Evolutionary conservation across 331 rosid genomes (phyloP), one percentile per base, ranked within the genome.

Genomic region (Phaseolus coccineus): DNA sequence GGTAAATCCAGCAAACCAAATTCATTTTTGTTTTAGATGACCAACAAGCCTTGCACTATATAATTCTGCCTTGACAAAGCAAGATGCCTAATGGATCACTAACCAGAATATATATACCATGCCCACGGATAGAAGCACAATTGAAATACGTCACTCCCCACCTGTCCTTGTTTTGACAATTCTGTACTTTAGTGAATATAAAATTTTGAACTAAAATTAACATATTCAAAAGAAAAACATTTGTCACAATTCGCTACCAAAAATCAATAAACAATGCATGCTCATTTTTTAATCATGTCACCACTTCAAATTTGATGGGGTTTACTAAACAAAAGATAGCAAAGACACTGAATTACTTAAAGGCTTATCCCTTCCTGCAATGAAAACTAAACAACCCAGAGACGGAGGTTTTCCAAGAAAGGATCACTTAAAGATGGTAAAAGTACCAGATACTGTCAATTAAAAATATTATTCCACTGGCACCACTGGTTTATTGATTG

Each of bases 401-500:
- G 25, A 42, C 30, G 11, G 19, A 44, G 47, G 47, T 33, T 22
- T 39, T 33, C 63, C 72, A 47, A 62, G 37, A 15, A 76, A 47
- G 35, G 44, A 62, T 48, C 8, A 47, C 50, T 48, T 1, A 3
- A 50, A 53, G 42, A 44, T 19, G 46, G 33, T 30, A 62, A 33
- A 31, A 62, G 31, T 57, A 76, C 50, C 25, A 31, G 62, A 70
- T 28, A 30, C 6, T 16, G 50, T 31, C 72, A 47, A 76, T 50
- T 14, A 8, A 65, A 14, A 62, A 25, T 22, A 76, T 22, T 7
- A 56, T 47, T 70, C 15, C 31, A 59, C 71, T 69, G 8, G 27
- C 9, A 24, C n/a, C 48, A 75, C 25, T 64, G 10, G n/a, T 19
- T 31, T 47, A 10, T 76, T 76, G 37, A 28, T 33, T n/a, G 61